Percentiles rank a stretch among this genome's conserved stretches.
Conservation (phyloP, 2,329 filamentous ascomycete genomes). For the Colletotrichum horii region DNA sequence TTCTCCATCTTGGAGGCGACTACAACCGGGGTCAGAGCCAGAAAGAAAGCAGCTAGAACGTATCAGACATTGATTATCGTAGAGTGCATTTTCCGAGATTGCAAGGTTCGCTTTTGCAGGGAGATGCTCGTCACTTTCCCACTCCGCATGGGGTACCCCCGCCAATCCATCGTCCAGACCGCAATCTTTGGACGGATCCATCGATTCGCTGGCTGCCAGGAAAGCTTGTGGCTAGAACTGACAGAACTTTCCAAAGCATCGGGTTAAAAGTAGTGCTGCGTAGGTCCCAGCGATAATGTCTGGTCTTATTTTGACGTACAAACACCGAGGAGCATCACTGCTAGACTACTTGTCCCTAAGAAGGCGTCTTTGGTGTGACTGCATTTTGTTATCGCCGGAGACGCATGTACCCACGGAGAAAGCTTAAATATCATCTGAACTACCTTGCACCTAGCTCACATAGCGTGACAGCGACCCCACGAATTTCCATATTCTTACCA, state of each 20-base stretch:
- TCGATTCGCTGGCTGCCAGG: neutral
- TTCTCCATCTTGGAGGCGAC: neutral
- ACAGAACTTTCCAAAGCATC: neutral
- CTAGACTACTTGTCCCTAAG: neutral
- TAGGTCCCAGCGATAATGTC: neutral
- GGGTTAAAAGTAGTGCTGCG: neutral
- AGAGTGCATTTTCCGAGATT: neutral
- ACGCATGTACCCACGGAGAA: neutral
- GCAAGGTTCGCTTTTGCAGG: neutral
- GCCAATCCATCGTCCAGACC: neutral
- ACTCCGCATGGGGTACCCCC: neutral
- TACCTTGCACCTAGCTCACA: neutral
- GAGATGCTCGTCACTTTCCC: neutral
- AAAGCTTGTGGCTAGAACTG: neutral
- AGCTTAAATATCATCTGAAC: neutral
- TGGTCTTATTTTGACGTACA: neutral
- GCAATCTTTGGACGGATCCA: neutral
- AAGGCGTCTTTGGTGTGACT: neutral
- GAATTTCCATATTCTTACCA: neutral
- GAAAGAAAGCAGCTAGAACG: neutral
- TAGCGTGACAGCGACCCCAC: neutral
- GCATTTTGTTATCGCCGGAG: neutral
- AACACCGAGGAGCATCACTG: neutral
- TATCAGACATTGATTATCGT: neutral
- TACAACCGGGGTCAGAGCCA: neutral